Base-by-base conservation (phyloP, 225 moss, liverwort and hornwort genomes). In the Takakia lepidozioides region DNA sequence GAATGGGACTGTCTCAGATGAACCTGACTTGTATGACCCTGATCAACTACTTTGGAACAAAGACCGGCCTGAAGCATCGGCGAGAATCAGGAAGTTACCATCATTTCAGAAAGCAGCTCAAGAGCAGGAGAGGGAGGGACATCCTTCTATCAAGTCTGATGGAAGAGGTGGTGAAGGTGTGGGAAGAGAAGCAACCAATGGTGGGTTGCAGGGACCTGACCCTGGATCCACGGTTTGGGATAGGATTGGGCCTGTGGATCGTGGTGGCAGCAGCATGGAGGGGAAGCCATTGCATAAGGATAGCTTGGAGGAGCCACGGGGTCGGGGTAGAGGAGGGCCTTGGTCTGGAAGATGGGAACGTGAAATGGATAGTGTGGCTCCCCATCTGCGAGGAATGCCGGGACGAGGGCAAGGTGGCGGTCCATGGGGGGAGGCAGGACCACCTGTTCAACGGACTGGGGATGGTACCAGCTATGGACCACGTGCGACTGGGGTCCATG, bases 31-130 rank as follows among this genome's bases (percentile, higher is more conserved):
- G 25, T 93, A 93, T 70, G 93, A 93, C 71, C 93, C 93, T 50
- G 93, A 93, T 76, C 93, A 93, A 63, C 93, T 88, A 20, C 69
- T 93, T 54, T 93, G 93, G 93, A 93, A 80, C 35, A 85, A 88
- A 61, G 92, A 93, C 32, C 76, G 88, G 55, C 78, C 83, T 43
- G 93, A 88, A 48, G 69, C 88, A 69, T 83, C 85, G 28, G 70
- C 80, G 53, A 71, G 78, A 54, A 71, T 93, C 18, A 74, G 83
- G 56, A 81, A 88, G 60, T 45, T 93, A 50, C 60, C 81, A 48
- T 74, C 81, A 22, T 92, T 82, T 60, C 79, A 72, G 25, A 78
- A 64, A 36, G 76, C 76, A 38, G 70, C 60, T 37, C 63, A 64
- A n/a, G 83, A 86, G 28, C 59, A 61, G 55, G 82, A 82, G 19